Percentiles rank a stretch among this genome's conserved stretches.
phyloP scores from a whole-genome alignment of 176 grass and related monocot species.

The Luzula sylvatica region DNA sequence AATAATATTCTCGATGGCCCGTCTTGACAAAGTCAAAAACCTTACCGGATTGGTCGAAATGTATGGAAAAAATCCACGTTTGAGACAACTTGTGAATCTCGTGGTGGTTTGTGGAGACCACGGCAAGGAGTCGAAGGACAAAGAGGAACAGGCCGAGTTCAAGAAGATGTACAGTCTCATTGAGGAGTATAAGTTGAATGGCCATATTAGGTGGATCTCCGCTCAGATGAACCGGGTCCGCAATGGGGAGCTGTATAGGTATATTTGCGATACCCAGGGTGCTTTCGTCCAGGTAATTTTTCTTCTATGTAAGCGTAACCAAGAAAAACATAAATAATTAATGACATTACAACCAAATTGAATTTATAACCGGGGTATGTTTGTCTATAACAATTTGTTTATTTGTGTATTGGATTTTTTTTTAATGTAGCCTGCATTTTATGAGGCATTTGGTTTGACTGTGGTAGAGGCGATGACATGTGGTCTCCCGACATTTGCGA shows the following conservation, averaged over 20 bases:
- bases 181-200: conserved; percentile 71
- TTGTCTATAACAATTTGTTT: no score
- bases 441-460: conserved; percentile 94
- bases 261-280: conserved; percentile 80
- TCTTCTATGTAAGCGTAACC: no score
- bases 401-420: background rate
- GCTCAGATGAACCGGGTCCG: conserved; percentile 99
- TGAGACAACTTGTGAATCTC: conserved; percentile 88
- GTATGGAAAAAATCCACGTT: conserved; percentile 52
- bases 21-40: conserved; percentile 93
- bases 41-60: conserved; percentile 91
- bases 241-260: conserved; percentile 91
- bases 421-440: conserved; percentile 65
- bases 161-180: conserved; percentile 86
- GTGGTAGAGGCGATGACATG: conserved; percentile 95
- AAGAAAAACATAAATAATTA: no score
- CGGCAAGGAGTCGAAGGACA: conserved; percentile 85
- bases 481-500: conserved; percentile 89
- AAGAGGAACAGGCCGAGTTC: conserved; percentile 93
- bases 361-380: no score
- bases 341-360: no score
- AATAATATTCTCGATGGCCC: conserved; percentile 97
- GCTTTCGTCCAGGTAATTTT: conserved; percentile 78
- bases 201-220: conserved; percentile 92
- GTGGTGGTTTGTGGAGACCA: conserved; percentile 95